Base-by-base conservation (phyloP, 2,329 filamentous ascomycete species). In the Venturia effusa region DNA sequence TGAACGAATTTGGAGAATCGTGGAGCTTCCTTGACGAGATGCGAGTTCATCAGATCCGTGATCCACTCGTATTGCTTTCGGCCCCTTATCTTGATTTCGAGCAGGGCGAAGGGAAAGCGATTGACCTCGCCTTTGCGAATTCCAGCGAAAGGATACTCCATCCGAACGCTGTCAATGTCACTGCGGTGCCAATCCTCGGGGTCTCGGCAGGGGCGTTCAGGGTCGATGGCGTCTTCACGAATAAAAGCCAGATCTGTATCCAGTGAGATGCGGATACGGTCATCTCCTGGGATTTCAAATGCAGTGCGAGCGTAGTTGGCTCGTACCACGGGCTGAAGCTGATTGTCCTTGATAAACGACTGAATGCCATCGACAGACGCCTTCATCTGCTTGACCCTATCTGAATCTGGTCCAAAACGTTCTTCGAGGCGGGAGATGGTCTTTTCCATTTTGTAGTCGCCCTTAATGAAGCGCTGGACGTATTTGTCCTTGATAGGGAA, bases 1-100 rank as follows among this genome's bases (percentile, higher is more conserved):
- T 99, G 93, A 2, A 96, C 89, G 70, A 97, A 99, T 75, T 99
- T 99, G 70, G 92, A 97, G 78, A 99, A 99, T 61, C 89, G 86
- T 1, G 92, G 90, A 0, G 89, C 87, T 57, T 92, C 86, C 73
- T 96, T 92, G 67, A 99, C 89, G 4, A 99, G 83, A 74, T 99
- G 93, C 5, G 92, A 97, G 62, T 84, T 83, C 85, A 96, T 97
- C 68, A 99, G 79, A 69, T 99, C 94, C 68, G 92, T 85, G 40
- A 97, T 81, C 94, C 94, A 99, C 67, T 87, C 84, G 4, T 89
- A 88, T 64, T 86, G 85, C 75, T 90, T 92, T 68, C 84, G 83
- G 60, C 75, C 75, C 68, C 80, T 82, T 69, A 96, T 81, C 78
- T 97, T 97, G 77, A 99, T 92, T 75, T 99, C 94, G 22, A 99